Base-by-base conservation (phyloP, 306 rosid genomes). In the Coriaria nepalensis region DNA sequence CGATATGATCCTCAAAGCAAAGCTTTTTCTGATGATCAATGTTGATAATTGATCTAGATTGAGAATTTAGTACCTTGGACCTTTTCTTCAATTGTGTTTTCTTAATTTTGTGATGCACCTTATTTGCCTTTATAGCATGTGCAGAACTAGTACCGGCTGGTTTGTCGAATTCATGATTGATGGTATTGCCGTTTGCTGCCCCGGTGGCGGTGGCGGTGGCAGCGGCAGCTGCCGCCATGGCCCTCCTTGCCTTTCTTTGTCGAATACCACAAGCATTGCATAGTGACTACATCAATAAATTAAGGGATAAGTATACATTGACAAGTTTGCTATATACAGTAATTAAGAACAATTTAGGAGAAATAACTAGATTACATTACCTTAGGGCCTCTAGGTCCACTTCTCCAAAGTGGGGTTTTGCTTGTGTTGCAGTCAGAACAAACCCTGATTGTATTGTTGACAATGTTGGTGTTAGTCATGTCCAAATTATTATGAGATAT, bases 301-400 rank as follows among this genome's bases (percentile, higher is more conserved):
- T 13, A 5, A 10, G 47, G 13, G 13, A 11, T 14, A 12, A 2
- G 2, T 43, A 20, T 3, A 20, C 29, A 20, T 20, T 20, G 3
- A 20, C 29, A 3, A 20, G 1, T 20, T 20, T 20, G 3, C 3
- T 20, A 20, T 20, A 1, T 20, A 20, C 3, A 20, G 29, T 20
- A 20, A 20, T 20, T 20, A 20, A 20, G 3, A 20, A 3, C 1
- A 3, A 20, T 20, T 20, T 1, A 20, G 29, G 29, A 20, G 1
- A 20, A 13, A 29, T 5, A n/a, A 12, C 8, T 43, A 43, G 29
- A 20, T 20, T 20, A 20, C 3, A 8, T 47, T 79, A 83, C 97
- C 97, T 88, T 88, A 9, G 97, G 97, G 42, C 97, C 97, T 70
- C 77, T 78, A 7, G 97, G 97, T 49, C 97, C 97, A 67, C 95